Base-by-base conservation (phyloP, 225 moss, liverwort and hornwort species). In the Climacium dendroides region DNA sequence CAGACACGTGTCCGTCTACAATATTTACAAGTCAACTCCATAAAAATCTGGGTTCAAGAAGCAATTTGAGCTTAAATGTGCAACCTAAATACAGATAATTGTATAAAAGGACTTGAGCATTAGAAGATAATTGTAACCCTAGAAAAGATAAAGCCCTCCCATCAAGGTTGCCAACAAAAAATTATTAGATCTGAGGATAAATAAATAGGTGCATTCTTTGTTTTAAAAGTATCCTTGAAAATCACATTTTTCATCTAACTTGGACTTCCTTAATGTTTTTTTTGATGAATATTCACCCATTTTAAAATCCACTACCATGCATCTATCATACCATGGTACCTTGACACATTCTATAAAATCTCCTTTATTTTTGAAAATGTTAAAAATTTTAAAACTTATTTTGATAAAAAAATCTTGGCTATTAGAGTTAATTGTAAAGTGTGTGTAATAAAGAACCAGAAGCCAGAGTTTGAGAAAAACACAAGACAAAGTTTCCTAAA, bases 201-300 rank as follows among this genome's bases (percentile, higher is more conserved):
- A 43, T 15, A 26, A 11, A 43, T 15, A 26, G 43, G 71, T 71
- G 43, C 5, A 71, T 71, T 71, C 3, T 71, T 28, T 5, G 5
- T 71, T 43, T 26, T 2, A 26, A 16, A 1, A 8, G 1, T 19
- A 47, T 30, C 19, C 1, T 47, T 30, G 6, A 47, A 30, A 47
- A 2, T 73, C 19, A 18, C 4, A 30, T 2, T 45, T 11, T 10
- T 11, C 29, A 0, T 45, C 6, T n/a, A n/a, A n/a, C n/a, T 3
- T 10, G 6, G 4, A 30, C 30, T 29, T 73, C 13, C 3, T 30
- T 29, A 47, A 1, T 17, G 4, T 2, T 5, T 43, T 45, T 16
- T 45, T 10, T 1, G 47, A 0, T 47, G 29, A 15, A 41, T 9
- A 15, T 71, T 43, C 28, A 43, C 6, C 3, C 0, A 28, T 16